Percentiles rank a stretch among this genome's conserved stretches.
Evolutionary conservation across 169 alveolate species (phyloP).

Genomic region (Plasmodium coatneyi): DNA sequence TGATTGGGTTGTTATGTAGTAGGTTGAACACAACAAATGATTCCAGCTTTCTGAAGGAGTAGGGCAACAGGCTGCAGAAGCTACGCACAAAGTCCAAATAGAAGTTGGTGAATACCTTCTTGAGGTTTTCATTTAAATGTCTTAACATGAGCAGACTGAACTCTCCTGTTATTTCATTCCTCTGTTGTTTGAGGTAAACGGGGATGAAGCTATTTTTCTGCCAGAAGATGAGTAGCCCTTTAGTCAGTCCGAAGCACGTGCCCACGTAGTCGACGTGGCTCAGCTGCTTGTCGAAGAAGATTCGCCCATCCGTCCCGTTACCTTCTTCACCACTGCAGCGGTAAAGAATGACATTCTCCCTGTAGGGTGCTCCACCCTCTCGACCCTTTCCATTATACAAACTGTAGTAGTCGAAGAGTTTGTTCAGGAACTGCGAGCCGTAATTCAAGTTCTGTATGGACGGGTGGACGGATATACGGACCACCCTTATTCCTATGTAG

Average conservation of each 20-base stretch:
- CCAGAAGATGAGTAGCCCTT: constrained; percentile 95
- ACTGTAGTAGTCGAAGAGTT: constrained; percentile 41
- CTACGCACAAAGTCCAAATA: constrained; percentile 40
- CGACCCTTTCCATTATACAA: constrained; percentile 55
- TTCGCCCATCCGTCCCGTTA: constrained; percentile 51
- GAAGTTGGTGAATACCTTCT: constrained; percentile 28
- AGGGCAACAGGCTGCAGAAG: constrained; percentile 26
- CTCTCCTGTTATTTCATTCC: constrained; percentile 98
- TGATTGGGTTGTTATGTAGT: constrained; percentile 3
- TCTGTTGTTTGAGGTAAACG: constrained; percentile 93
- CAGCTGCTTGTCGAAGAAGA: constrained; percentile 75
- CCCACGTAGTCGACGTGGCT: constrained; percentile 95
- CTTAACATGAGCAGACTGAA: constrained; percentile 94
- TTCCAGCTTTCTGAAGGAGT: constrained; percentile 25
- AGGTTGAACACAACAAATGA: constrained; percentile 43
- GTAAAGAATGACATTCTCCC: constrained; percentile 20
- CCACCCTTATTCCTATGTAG: constrained; percentile 91
- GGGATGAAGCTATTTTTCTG: constrained; percentile 92
- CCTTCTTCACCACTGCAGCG: background rate
- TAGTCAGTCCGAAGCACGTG: constrained; percentile 97
- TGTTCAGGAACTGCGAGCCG: constrained; percentile 95
- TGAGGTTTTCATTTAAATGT: constrained; percentile 57
- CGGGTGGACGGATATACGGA: constrained; percentile 99
- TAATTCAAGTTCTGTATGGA: constrained; percentile 97
- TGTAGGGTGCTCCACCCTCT: constrained; percentile 2